phyloP scores from a whole-genome alignment of 2,329 filamentous ascomycete species.

The Diaporthe australafricana region DNA sequence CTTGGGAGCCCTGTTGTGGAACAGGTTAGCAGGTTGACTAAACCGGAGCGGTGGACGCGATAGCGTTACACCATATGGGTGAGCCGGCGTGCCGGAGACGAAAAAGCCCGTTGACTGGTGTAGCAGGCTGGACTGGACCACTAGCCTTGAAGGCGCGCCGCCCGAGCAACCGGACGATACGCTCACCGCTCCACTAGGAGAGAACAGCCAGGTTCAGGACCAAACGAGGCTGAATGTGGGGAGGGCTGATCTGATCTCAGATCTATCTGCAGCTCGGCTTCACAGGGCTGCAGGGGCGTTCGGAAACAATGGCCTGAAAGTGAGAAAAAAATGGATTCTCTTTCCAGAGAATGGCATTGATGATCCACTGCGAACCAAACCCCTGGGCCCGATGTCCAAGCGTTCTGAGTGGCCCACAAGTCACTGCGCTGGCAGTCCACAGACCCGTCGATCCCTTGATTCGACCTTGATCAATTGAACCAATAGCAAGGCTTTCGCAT shows the following conservation, averaged over 20 bases:
- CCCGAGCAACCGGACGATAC: background rate
- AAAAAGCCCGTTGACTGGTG: background rate
- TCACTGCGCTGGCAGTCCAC: constrained; percentile 27
- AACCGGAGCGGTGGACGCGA: constrained; percentile 15
- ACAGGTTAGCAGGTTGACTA: constrained; percentile 44
- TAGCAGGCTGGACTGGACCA: background rate
- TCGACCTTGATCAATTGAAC: background rate
- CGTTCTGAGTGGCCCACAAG: constrained; percentile 27
- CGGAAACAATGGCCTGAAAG: constrained; percentile 13
- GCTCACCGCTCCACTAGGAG: constrained; percentile 25
- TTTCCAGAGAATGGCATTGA: constrained; percentile 28
- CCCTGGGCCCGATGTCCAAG: constrained; percentile 14
- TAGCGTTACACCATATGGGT: constrained; percentile 4
- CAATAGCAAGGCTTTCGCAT: background rate
- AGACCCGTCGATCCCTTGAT: constrained; percentile 5
- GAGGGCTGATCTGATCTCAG: constrained; percentile 29
- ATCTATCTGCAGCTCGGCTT: constrained; percentile 29
- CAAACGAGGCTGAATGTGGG: constrained; percentile 34
- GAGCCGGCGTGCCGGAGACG: constrained; percentile 5
- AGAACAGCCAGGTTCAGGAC: background rate
- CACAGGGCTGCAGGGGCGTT: constrained; percentile 29
- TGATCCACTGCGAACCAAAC: constrained; percentile 32
- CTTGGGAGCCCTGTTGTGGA: constrained; percentile 79
- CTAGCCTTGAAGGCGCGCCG: background rate
- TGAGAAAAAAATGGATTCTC: constrained; percentile 28